Conservation (phyloP, 345 rosid species). For the Gossypium mustelinum region DNA sequence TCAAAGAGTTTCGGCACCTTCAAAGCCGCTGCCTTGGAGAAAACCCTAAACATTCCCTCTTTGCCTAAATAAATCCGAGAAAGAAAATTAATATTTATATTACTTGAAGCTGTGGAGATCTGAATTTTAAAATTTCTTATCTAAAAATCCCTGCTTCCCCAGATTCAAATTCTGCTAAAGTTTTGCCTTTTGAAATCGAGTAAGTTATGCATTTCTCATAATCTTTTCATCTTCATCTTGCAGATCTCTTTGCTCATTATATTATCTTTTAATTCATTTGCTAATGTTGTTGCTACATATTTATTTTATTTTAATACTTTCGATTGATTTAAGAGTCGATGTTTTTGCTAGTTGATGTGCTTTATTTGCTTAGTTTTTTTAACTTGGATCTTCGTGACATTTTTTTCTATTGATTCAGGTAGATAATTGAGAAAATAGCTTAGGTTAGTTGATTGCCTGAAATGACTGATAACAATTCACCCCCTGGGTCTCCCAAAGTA, state of each 20-base stretch:
- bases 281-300: background rate
- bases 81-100: background rate
- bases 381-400: too few relatives aligned
- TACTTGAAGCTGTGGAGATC: background rate
- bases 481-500: slow-evolving; percentile 47
- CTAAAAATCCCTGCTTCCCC: too few relatives aligned
- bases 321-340: too few relatives aligned
- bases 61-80: background rate
- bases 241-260: background rate
- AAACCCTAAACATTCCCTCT: slow-evolving; percentile 19
- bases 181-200: background rate
- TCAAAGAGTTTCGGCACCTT: slow-evolving; percentile 11
- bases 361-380: too few relatives aligned
- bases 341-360: too few relatives aligned
- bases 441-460: slow-evolving; percentile 13
- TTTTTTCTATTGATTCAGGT: background rate
- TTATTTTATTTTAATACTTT: background rate
- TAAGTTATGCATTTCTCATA: slow-evolving; percentile 1
- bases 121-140: too few relatives aligned
- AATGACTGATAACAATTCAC: slow-evolving; percentile 56
- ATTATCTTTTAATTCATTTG: background rate
- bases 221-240: background rate
- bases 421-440: background rate
- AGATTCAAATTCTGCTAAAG: background rate
- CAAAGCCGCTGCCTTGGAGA: slow-evolving; percentile 11